A percentile compares a stretch with the other conserved stretches of the same genome.
These are phyloP conservation scores for Yamadazyma sp. DNA, from an alignment of 805 yeast genomes.

Conservation along the genomic window DNA sequence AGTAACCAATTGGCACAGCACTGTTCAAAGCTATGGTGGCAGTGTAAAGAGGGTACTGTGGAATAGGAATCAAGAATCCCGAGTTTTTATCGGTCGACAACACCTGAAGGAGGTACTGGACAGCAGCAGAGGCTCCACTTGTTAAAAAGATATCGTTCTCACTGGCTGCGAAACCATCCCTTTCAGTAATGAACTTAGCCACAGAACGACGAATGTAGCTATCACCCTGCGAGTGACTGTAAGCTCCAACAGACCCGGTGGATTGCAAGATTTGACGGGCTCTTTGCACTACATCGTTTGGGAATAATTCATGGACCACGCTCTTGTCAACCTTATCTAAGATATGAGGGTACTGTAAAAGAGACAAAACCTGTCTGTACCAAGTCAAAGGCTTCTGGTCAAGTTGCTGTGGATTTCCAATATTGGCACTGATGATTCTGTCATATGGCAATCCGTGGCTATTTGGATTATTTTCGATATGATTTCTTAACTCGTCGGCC, in stretches of 20 bases:
- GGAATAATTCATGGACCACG: conserved; percentile 36
- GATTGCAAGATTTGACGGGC: conserved; percentile 60
- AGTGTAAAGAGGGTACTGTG: conserved; percentile 96
- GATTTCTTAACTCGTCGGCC: conserved; percentile 77
- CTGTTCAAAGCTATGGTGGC: conserved; percentile 88
- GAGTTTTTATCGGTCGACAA: conserved; percentile 65
- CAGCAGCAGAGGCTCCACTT: conserved; percentile 94
- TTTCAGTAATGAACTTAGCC: conserved; percentile 71
- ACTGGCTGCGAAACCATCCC: conserved; percentile 63
- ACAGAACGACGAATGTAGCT: conserved; percentile 68
- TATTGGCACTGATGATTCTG: conserved; percentile 82
- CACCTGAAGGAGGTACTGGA: conserved; percentile 71
- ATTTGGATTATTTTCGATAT: conserved; percentile 46
- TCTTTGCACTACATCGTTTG: conserved; percentile 70
- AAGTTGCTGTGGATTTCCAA: conserved; percentile 97
- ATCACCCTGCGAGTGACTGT: conserved; percentile 91
- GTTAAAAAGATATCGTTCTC: conserved; percentile 81
- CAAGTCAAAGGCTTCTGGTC: conserved; percentile 95
- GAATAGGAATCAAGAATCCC: conserved; percentile 90
- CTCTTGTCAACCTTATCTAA: conserved; percentile 25
- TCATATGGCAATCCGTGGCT: conserved; percentile 73
- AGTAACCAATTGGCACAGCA: conserved; percentile 83
- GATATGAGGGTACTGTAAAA: conserved; percentile 81
- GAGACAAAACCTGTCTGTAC: conserved; percentile 85
- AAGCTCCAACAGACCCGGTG: conserved; percentile 89